A percentile compares a stretch with the other conserved stretches of the same genome.
These are phyloP conservation scores for Claviceps paspali DNA, from an alignment of 2,329 filamentous ascomycete species.

Conservation along the genomic window DNA sequence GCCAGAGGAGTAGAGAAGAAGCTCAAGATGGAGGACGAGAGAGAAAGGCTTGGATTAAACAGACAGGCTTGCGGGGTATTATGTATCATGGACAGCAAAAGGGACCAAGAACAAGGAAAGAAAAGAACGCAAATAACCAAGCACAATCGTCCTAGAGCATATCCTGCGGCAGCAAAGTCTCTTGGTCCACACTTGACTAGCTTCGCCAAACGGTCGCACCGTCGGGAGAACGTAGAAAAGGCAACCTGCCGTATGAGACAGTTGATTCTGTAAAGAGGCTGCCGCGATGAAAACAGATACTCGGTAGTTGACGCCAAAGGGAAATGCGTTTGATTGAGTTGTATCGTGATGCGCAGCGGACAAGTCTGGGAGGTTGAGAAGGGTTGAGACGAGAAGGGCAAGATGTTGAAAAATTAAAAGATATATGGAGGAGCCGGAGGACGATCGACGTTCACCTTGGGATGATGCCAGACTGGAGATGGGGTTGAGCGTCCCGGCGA, in stretches of 20 bases:
- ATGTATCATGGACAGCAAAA: not conserved
- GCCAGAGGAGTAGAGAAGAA: not conserved
- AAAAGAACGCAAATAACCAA: not conserved
- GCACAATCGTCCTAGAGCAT: conserved; percentile 7
- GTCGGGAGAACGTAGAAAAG: too few species aligned
- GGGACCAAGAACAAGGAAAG: not conserved
- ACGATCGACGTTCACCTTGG: not conserved
- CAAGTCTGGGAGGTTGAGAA: too few species aligned
- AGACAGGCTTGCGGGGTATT: not conserved
- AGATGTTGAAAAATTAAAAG: not conserved
- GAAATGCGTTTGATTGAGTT: not conserved
- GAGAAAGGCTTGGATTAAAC: not conserved
- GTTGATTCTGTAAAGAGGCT: too few species aligned
- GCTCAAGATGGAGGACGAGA: not conserved
- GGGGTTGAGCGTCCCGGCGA: not conserved
- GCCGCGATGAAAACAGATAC: not conserved
- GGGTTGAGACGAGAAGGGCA: not conserved
- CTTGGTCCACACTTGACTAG: not conserved
- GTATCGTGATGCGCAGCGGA: conserved; percentile 2
- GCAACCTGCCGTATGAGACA: too few species aligned
- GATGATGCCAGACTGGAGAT: not conserved
- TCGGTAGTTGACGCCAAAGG: not conserved
- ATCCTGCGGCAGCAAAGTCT: conserved; percentile 4
- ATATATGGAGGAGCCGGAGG: not conserved
- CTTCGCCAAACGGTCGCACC: not conserved